Evolutionary conservation across 768 basidiomycete species (phyloP).

Genomic region (Boletus insuetus): DNA sequence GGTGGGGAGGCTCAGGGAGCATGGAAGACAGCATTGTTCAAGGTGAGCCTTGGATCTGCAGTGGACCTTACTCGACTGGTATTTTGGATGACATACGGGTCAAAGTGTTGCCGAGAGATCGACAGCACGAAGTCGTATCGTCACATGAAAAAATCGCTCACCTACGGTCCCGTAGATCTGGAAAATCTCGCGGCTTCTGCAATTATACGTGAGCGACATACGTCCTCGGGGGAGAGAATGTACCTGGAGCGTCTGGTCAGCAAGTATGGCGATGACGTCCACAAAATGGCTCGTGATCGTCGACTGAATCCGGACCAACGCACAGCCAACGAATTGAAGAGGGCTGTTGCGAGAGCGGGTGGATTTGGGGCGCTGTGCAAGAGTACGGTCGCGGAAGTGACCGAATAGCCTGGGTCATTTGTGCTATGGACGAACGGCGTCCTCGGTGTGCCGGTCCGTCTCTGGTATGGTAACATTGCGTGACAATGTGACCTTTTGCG

Average conservation of each 20-base stretch:
- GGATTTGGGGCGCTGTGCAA: constrained; percentile 33
- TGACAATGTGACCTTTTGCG: constrained; percentile 27
- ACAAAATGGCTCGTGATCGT: constrained; percentile 76
- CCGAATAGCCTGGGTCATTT: constrained; percentile 4
- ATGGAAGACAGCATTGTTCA: constrained; percentile 7
- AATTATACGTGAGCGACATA: constrained; percentile 51
- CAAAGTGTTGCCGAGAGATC: not conserved
- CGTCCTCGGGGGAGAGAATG: constrained; percentile 65
- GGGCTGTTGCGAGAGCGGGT: constrained; percentile 59
- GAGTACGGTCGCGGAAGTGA: not conserved
- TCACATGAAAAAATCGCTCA: constrained; percentile 11
- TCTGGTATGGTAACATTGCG: constrained; percentile 20
- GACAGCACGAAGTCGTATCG: constrained; percentile 1
- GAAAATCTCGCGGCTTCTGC: constrained; percentile 56
- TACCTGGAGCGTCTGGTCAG: constrained; percentile 65
- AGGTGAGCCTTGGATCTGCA: constrained; percentile 34
- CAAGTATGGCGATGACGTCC: constrained; percentile 69
- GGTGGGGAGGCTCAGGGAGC: not conserved
- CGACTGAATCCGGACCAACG: constrained; percentile 81
- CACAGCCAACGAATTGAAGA: constrained; percentile 73
- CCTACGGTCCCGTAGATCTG: constrained; percentile 46
- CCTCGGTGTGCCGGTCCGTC: constrained; percentile 10
- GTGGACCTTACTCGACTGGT: not conserved
- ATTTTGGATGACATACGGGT: not conserved
- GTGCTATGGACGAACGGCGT: constrained; percentile 2